phyloP scores from a whole-genome alignment of 192 early-diverging fungal genomes.

The Neocallimastix lanati region DNA sequence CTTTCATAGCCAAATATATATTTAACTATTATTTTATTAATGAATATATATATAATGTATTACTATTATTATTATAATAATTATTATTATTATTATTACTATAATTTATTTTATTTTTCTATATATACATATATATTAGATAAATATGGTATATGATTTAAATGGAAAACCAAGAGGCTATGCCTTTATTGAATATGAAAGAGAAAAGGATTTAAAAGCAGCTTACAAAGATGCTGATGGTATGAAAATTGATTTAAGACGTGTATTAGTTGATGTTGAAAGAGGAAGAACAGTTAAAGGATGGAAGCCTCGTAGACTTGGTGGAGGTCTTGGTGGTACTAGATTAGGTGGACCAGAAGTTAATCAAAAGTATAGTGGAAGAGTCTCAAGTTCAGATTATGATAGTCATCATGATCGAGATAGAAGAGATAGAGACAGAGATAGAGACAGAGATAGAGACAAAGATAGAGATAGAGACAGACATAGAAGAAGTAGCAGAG shows the following conservation, averaged over 20 bases:
- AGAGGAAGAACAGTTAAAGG: slow-evolving; percentile 89
- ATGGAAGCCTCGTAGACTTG: slow-evolving; percentile 74
- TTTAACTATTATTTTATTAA: neutral
- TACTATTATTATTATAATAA: neutral
- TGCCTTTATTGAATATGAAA: slow-evolving; percentile 87
- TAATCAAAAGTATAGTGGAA: slow-evolving; percentile 25
- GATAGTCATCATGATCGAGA: slow-evolving; percentile 5
- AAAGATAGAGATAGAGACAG: slow-evolving; percentile 2
- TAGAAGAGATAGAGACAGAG: slow-evolving; percentile 3
- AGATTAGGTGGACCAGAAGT: slow-evolving; percentile 37
- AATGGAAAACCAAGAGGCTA: slow-evolving; percentile 71
- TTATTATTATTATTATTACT: neutral
- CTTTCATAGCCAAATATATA: too few relatives aligned
- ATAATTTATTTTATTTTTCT: neutral
- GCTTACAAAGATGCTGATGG: slow-evolving; percentile 73
- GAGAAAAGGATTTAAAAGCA: slow-evolving; percentile 64
- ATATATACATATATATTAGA: neutral
- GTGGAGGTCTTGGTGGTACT: slow-evolving; percentile 60
- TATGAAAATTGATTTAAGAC: slow-evolving; percentile 60
- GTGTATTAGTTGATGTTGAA: slow-evolving; percentile 85
- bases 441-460: slow-evolving; percentile 7
- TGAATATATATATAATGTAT: neutral
- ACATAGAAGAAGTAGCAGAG: slow-evolving; percentile 4
- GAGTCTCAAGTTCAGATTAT: slow-evolving; percentile 10
- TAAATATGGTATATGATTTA: neutral